These are phyloP conservation scores for Lactarius tabidus DNA, from an alignment of 768 basidiomycete genomes.

Conservation along the genomic window DNA sequence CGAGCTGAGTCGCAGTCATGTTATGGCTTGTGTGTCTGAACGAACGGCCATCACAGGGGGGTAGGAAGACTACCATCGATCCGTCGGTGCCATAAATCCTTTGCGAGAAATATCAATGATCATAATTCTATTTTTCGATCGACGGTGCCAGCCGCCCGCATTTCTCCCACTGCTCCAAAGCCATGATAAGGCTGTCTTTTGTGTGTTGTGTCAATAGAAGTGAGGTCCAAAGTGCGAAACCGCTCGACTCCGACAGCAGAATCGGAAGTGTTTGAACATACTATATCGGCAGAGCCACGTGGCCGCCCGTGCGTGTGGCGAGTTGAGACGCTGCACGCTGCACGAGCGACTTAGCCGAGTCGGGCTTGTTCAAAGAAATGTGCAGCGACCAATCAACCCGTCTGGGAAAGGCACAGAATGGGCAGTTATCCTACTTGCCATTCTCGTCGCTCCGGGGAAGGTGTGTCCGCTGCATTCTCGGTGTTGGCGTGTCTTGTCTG, in stretches of 20 bases:
- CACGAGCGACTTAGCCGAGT: constrained; percentile 16
- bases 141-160: constrained; percentile 20
- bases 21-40: constrained; percentile 9
- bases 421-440: constrained; percentile 14
- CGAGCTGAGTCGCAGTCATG: constrained; percentile 14
- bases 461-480: constrained; percentile 5
- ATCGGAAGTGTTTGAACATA: constrained; percentile 16
- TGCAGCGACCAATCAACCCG: constrained; percentile 5
- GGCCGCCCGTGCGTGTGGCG: constrained; percentile 10
- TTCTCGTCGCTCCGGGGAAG: constrained; percentile 5
- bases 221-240: constrained; percentile 12
- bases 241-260: constrained; percentile 20
- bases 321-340: background rate
- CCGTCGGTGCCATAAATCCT: constrained; percentile 7
- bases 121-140: constrained; percentile 17
- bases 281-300: constrained; percentile 25
- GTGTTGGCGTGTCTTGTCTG: background rate
- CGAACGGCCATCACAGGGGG: constrained; percentile 8
- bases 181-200: constrained; percentile 22
- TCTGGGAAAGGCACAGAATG: constrained; percentile 18
- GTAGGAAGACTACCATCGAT: constrained; percentile 2
- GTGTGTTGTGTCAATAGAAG: constrained; percentile 18
- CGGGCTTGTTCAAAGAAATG: constrained; percentile 23
- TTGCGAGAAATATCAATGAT: constrained; percentile 12
- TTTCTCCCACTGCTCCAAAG: constrained; percentile 13